These are phyloP conservation scores for Talaromyces ruber DNA, from an alignment of 495 filamentous ascomycete genomes.

Conservation along the genomic window DNA sequence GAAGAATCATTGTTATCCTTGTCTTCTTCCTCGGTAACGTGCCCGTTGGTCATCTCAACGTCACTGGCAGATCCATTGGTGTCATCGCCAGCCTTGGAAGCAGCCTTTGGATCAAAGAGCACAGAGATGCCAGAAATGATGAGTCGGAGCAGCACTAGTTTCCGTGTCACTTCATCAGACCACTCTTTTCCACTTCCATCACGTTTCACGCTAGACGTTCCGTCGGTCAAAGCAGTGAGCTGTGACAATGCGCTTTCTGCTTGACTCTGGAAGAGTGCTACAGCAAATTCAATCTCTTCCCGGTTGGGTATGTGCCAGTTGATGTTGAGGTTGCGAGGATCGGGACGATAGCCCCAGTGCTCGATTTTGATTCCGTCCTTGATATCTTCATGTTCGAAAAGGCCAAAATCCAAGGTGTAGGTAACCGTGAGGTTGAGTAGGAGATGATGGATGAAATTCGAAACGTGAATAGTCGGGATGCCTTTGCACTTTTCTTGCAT, in stretches of 20 bases:
- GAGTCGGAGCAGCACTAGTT: slow-evolving; percentile 76
- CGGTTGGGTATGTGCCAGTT: slow-evolving; percentile 81
- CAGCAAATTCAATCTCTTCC: slow-evolving; percentile 78
- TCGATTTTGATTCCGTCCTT: slow-evolving; percentile 48
- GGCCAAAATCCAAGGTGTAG: slow-evolving; percentile 79
- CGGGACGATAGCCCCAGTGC: slow-evolving; percentile 69
- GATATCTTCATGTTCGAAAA: slow-evolving; percentile 66
- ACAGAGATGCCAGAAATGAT: slow-evolving; percentile 80
- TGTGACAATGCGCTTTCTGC: slow-evolving; percentile 56
- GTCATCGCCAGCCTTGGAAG: slow-evolving; percentile 31
- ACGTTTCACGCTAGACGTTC: slow-evolving; percentile 76
- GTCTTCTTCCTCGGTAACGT: slow-evolving; percentile 29
- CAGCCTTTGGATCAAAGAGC: slow-evolving; percentile 73
- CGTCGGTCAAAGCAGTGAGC: slow-evolving; percentile 66
- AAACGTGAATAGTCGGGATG: slow-evolving; percentile 88
- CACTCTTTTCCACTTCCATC: slow-evolving; percentile 96
- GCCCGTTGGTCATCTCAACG: slow-evolving; percentile 30
- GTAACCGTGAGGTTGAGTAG: slow-evolving; percentile 92
- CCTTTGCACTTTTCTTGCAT: slow-evolving; percentile 95
- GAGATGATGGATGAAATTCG: slow-evolving; percentile 97
- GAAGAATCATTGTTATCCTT: slow-evolving; percentile 51
- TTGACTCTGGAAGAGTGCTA: slow-evolving; percentile 78
- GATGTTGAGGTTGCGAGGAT: slow-evolving; percentile 68
- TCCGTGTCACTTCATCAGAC: slow-evolving; percentile 92
- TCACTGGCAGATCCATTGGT: slow-evolving; percentile 20